These are phyloP conservation scores for Phytophthora tentaculata DNA, from an alignment of 352 stramenopile genomes.

Conservation along the genomic window DNA sequence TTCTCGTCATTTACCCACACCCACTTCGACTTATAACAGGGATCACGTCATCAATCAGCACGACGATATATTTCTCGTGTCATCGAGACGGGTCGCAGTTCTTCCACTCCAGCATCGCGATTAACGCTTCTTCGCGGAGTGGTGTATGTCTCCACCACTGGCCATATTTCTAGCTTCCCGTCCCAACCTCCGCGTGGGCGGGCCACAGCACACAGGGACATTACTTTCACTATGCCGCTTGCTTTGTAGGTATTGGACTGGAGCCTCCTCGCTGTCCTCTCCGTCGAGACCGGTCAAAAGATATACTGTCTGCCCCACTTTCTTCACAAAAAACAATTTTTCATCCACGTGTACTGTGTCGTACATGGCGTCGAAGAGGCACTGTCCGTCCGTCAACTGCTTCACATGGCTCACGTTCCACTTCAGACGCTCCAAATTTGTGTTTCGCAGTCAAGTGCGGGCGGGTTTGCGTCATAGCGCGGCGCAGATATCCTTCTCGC, in stretches of 20 bases:
- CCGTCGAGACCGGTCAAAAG: constrained; percentile 6
- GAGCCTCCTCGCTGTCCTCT: neutral
- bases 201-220: constrained; percentile 10
- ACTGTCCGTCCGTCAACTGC: neutral
- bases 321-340: constrained; percentile 18
- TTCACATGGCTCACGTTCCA: neutral
- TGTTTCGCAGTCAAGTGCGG: constrained; percentile 1
- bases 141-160: too few species aligned
- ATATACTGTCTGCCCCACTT: constrained; percentile 1
- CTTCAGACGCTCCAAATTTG: neutral
- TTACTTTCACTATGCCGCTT: neutral
- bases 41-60: neutral
- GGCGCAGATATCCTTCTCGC: constrained; percentile 9
- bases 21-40: neutral
- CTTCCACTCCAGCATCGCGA: too few species aligned
- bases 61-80: too few species aligned
- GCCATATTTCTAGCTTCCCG: too few species aligned
- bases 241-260: constrained; percentile 9
- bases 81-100: too few species aligned
- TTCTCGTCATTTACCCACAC: neutral
- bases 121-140: too few species aligned
- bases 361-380: neutral
- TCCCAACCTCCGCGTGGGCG: neutral
- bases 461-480: constrained; percentile 5
- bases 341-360: constrained; percentile 11